Evolutionary conservation across 805 yeast species (phyloP), one percentile per base, ranked within the genome.

Genomic region (Sugiyamaella lignohabitans): DNA sequence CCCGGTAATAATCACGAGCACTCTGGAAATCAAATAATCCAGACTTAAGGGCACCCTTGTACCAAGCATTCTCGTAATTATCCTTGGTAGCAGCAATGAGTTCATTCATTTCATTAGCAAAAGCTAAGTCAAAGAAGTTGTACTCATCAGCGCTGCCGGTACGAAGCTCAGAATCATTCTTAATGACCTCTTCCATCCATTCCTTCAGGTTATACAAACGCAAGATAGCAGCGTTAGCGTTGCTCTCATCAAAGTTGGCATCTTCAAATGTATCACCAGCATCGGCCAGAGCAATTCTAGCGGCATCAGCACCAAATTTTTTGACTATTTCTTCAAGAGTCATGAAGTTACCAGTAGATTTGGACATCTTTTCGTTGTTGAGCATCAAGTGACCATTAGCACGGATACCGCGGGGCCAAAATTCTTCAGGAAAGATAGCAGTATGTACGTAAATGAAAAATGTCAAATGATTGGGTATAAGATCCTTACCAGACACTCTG

Each of bases 251-350:
- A 62, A 93, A 86, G 73, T 93, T 93, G 45, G 98, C 98, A 68
- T 93, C 98, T 71, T 93, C 98, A 56, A 88, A 80, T 38, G 93
- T 74, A 65, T 93, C 98, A 73, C 98, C 98, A 44, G 97, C 96
- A 72, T 93, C 98, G 40, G 98, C 98, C 55, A 93, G 73, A 3
- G 98, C 97, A 65, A 93, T 86, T 75, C 98, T 84, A 8, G 96
- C 74, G 37, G 98, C 97, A 67, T 93, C 98, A 43, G 98, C 95
- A 67, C 98, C 98, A 58, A 82, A 93, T 69, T 93, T 93, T 59
- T 79, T 75, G 50, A 82, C 82, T 64, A 84, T 77, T 66, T 93
- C 87, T 59, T 81, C 77, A 66, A 93, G 73, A 43, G 98, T 93
- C 81, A 87, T 74, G 65, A 93, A 93, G 73, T 93, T 93, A 70